Base-by-base conservation (phyloP, 345 rosid genomes). In the Turnera subulata region DNA sequence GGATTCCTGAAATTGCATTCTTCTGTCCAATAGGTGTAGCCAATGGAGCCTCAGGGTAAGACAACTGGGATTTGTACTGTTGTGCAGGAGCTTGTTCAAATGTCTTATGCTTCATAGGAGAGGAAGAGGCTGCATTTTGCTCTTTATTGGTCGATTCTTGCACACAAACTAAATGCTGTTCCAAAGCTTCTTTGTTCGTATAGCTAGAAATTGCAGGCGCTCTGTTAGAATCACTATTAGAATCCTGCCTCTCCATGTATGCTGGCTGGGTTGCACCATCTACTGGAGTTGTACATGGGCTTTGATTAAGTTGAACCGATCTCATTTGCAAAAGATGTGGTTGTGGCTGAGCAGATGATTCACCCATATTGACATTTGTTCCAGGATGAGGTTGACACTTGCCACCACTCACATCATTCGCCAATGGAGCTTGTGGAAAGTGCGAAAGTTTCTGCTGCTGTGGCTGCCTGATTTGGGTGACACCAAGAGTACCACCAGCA, bases 51-150 rank as follows among this genome's bases (percentile, higher is more conserved):
- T n/a, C n/a, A n/a, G n/a, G n/a, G n/a, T n/a, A n/a, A n/a, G n/a
- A n/a, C n/a, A n/a, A n/a, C n/a, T n/a, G n/a, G n/a, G 95, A 61
- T 84, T 86, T 52, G 64, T 46, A 32, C 73, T 74, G 52, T 66
- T 58, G 14, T 77, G 70, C 71, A 78, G 96, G 67, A 81, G 98
- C 71, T 67, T 85, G 75, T 77, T 73, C 68, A 76, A 74, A 73
- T 79, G 84, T 64, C 84, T 87, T 51, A 80, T 55, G 67, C 75
- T 91, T 18, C 59, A 5, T 56, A 68, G 73, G 88, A 58, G 87
- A 78, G 55, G 80, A 88, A 72, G 74, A 56, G 29, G 74, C 83
- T 58, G 84, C 65, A 59, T 55, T 75, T 38, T 69, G 78, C 13
- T 58, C 47, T 78, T 86, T 76, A 20, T 73, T 80, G 26, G 67